Evolutionary conservation across 768 basidiomycete genomes (phyloP).

Genomic region (Sistotremastrum suecicum): DNA sequence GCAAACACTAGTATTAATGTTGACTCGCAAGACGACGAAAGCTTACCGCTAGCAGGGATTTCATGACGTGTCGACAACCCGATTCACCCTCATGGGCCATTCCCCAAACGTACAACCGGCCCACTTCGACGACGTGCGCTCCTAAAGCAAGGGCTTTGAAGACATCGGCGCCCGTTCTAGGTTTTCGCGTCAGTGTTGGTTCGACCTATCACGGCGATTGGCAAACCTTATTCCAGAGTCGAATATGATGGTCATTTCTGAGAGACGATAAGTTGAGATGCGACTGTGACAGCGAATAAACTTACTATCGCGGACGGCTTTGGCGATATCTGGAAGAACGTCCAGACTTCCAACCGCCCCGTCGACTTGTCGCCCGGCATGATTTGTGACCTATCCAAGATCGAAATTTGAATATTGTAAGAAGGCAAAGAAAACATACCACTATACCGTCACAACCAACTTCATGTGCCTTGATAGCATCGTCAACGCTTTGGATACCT

Average conservation of each 20-base stretch:
- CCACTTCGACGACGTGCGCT: conserved; percentile 37
- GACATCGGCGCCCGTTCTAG: conserved; percentile 35
- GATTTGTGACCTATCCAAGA: conserved; percentile 23
- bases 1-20: not conserved
- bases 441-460: conserved; percentile 39
- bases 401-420: too few relatives aligned
- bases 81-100: conserved; percentile 38
- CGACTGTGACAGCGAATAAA: not conserved
- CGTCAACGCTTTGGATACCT: conserved; percentile 33
- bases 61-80: conserved; percentile 41
- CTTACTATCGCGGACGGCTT: conserved; percentile 36
- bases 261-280: not conserved
- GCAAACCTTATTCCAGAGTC: conserved; percentile 31
- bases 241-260: conserved; percentile 37
- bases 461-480: conserved; percentile 32
- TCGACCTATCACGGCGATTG: not conserved
- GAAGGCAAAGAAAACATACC: conserved; percentile 8
- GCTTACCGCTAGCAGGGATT: conserved; percentile 30
- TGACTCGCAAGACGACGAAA: not conserved
- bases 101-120: conserved; percentile 36
- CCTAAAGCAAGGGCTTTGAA: conserved; percentile 45
- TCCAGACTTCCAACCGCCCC: conserved; percentile 39
- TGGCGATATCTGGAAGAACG: conserved; percentile 32
- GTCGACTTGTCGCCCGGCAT: conserved; percentile 43
- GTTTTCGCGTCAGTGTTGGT: not conserved